Evolutionary conservation across 768 basidiomycete species (phyloP).

Genomic region (Boletus pseudopeckii): DNA sequence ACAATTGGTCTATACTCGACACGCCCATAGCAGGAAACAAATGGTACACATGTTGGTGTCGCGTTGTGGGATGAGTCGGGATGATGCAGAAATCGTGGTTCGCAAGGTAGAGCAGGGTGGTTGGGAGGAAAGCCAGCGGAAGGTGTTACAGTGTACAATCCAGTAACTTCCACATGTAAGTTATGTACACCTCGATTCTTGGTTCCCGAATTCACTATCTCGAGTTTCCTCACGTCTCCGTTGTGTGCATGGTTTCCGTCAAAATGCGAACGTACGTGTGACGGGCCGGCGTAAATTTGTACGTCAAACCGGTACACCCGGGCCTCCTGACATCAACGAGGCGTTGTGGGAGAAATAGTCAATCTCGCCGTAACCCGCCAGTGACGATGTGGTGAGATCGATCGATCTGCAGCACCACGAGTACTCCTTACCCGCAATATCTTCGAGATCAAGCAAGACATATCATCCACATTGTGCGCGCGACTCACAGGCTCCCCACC

Average conservation of each 20-base stretch:
- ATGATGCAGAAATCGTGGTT: constrained; percentile 19
- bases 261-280: not conserved
- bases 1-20: constrained; percentile 21
- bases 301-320: not conserved
- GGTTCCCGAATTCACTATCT: constrained; percentile 4
- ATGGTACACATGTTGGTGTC: constrained; percentile 25
- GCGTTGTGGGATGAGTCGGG: constrained; percentile 25
- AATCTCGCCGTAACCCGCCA: not conserved
- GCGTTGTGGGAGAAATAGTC: constrained; percentile 4
- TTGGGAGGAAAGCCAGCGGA: not conserved
- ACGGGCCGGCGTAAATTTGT: not conserved
- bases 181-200: not conserved
- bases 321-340: constrained; percentile 18
- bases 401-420: constrained; percentile 6
- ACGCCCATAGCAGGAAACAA: constrained; percentile 20
- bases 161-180: constrained; percentile 18
- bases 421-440: not conserved
- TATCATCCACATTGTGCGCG: constrained; percentile 7
- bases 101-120: constrained; percentile 16
- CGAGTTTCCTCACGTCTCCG: too few species aligned
- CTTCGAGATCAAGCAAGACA: not conserved
- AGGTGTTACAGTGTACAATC: constrained; percentile 11
- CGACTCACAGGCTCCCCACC: not conserved
- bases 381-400: constrained; percentile 7
- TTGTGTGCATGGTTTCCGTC: too few species aligned